Evolutionary conservation across 768 basidiomycete species (phyloP).

Genomic region (Boletus vinaceobasis): DNA sequence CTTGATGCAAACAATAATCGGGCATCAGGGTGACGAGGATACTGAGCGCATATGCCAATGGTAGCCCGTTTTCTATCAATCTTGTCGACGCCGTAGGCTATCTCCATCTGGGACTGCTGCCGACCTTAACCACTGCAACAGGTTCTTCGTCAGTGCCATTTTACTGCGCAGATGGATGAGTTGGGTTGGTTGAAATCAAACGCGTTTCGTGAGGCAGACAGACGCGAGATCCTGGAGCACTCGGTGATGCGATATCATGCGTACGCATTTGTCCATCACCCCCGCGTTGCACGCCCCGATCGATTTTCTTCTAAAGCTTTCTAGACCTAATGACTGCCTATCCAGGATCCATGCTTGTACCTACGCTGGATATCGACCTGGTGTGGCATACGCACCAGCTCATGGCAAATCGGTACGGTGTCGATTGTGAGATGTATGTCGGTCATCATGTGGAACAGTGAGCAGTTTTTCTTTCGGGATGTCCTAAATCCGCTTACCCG

Average conservation of each 20-base stretch:
- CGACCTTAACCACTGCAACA: constrained; percentile 16
- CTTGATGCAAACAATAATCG: not conserved
- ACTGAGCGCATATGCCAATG: constrained; percentile 50
- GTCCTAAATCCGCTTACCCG: not conserved
- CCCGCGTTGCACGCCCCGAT: not conserved
- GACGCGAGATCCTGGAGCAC: constrained; percentile 41
- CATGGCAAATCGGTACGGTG: constrained; percentile 42
- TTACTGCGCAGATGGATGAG: constrained; percentile 50
- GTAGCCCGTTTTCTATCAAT: constrained; percentile 53
- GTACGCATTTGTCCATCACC: constrained; percentile 28
- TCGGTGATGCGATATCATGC: constrained; percentile 57
- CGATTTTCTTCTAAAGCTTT: constrained; percentile 34
- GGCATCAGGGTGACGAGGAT: constrained; percentile 38
- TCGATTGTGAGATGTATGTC: constrained; percentile 41
- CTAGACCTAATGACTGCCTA: constrained; percentile 51
- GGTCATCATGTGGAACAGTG: constrained; percentile 55
- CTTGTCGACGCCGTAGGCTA: constrained; percentile 52
- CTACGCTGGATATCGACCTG: constrained; percentile 73
- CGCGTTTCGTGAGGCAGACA: constrained; percentile 39
- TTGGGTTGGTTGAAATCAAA: constrained; percentile 48
- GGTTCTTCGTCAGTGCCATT: constrained; percentile 57
- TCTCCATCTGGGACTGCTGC: not conserved
- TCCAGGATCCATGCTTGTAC: constrained; percentile 45
- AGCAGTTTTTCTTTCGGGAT: constrained; percentile 15
- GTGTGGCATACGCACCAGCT: constrained; percentile 77